Base-by-base conservation (phyloP, 1,284 basidiomycete genomes). In the Blastosporella zonata region DNA sequence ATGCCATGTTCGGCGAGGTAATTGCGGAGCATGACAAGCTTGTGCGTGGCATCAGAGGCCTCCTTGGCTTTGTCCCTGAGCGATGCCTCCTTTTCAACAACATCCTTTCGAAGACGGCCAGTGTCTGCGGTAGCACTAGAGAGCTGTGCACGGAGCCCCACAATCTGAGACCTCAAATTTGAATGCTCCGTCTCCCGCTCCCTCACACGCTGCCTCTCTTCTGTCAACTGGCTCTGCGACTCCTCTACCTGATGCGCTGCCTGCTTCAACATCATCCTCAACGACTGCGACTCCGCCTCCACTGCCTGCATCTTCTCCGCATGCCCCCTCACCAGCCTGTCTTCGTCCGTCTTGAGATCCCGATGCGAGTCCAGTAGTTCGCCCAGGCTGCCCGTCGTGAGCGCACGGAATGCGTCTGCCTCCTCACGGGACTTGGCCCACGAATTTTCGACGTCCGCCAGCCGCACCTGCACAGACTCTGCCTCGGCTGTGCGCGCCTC, bases 391-490 rank as follows among this genome's bases (percentile, higher is more conserved):
- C 87, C 85, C 0, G 90, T 92, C 1, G 92, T 94, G 38, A 94
- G 72, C 7, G 84, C 84, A 41, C 92, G 78, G 65, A 93, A 82
- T 2, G 84, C 82, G 63, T 93, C 90, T 3, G 91, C 90, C 70
- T 97, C 93, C 66, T 95, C 90, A 8, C 92, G 81, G 33, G 90
- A 90, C 64, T 89, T 89, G 23, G 89, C 80, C 87, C 90, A 94
- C 8, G 87, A 81, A 58, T 87, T 89, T 65, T 95, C 90, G 12
- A 86, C 82, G 53, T 94, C 90, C 18, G 77, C 73, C 38, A 91
- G 69, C 46, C 84, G 77, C 8, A 72, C 67, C 35, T 79, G 76
- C 1, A 84, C 74, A n/a, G 77, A 67, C 53, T 93, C 91, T 6
- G 82, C 78, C 64, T 95, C 93, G 0, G 78, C 71, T 1, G 77